Evolutionary conservation across 148 eudicot species (phyloP), one percentile per base, ranked within the genome.

Genomic region (Dianthus caryophyllus): DNA sequence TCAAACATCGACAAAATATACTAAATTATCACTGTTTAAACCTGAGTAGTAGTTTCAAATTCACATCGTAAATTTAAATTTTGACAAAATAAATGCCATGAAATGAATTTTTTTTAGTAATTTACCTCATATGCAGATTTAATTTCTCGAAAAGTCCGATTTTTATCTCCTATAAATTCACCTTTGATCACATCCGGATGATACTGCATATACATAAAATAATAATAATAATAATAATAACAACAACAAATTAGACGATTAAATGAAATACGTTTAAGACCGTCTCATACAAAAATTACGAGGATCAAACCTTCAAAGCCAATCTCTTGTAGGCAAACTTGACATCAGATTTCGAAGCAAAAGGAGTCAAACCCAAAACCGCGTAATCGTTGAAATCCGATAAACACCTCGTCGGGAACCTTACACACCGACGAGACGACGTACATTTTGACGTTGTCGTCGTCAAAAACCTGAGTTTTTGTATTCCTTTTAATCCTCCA

Each of bases 251-350:
- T 14, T n/a, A 10, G 0, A 5, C 6, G 46, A 2, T 44, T 3
- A 47, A 16, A 3, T 8, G 24, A 21, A 9, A 2, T 6, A 12
- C 36, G 6, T 9, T 44, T 18, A n/a, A n/a, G n/a, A n/a, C n/a
- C n/a, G n/a, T n/a, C n/a, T n/a, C n/a, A n/a, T n/a, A n/a, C n/a
- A n/a, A n/a, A n/a, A n/a, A n/a, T n/a, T n/a, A n/a, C n/a, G n/a
- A n/a, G n/a, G n/a, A n/a, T n/a, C n/a, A n/a, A 16, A 81, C 84
- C 84, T 78, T 81, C 68, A 78, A 66, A 41, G 82, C 82, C 46
- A 81, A 72, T 69, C 75, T 61, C 62, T 70, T 78, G 65, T 72
- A 81, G 8, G 82, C 80, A 56, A 21, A 57, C 61, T 78, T 78
- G 50, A 81, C 84, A 70, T 81, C 82, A 20, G 64, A 41, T 59